Evolutionary conservation across 352 stramenopile species (phyloP), one percentile per base, ranked within the genome.

Genomic region (Thraustochytrium sp.): DNA sequence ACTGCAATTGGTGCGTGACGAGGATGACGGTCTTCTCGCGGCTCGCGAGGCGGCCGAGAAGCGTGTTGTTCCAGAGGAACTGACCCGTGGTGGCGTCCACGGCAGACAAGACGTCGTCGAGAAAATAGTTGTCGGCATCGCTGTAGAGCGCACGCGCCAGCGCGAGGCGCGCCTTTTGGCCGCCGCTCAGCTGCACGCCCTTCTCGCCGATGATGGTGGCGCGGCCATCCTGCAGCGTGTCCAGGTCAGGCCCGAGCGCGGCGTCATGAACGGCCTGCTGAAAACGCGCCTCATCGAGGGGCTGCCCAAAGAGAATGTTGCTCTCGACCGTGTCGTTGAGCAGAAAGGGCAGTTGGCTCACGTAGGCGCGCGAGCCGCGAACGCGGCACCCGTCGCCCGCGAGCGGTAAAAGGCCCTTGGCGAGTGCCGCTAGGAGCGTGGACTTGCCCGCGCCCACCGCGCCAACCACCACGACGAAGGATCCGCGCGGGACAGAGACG

Each of bases 1-100:
- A 93, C 76, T 98, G 94, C 46, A 98, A 88, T 40, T 93, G 95
- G 87, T 98, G 96, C 26, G 97, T 93, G 1, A 98, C 89, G 53
- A 98, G 91, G 29, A 98, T 84, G 0, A 85, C 59, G 26, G 56
- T 62, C 55, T 55, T 56, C 0, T 31, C 84, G 16, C 86, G 89
- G 40, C 59, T 21, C 36, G 40, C 59, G 13, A 94, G 82, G 21
- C 89, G 63, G 29, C 85, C 83, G 16, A 88, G 44, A 51, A 94
- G 90, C 63, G 87, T 91, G 23, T 92, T 87, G 18, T 89, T 82
- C 76, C 92, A 93, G 13, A 94, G 61, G 23, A 86, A 84, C 46
- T 89, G 80, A 21, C 85, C 88, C 63, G 92, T 89, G 82, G 92
- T 87, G 88, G 73, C 40, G 88, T 92, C 55, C 73, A 90, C 31